Evolutionary conservation across 345 rosid genomes (phyloP).

Genomic region (Dovyalis caffra): DNA sequence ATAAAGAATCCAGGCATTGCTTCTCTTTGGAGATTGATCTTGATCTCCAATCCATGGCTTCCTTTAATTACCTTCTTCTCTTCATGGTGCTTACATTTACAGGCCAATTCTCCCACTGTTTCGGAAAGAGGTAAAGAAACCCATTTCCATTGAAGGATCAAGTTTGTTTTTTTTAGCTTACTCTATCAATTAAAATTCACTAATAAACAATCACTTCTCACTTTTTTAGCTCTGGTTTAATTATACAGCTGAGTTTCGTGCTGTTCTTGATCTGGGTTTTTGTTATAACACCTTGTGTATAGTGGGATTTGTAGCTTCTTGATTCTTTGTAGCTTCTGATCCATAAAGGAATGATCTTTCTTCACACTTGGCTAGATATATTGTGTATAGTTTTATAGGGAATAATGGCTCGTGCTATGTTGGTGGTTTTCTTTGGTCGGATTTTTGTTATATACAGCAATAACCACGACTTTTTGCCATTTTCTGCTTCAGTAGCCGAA

Average conservation of each 20-base stretch:
- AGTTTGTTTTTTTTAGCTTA: too few species aligned
- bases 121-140: constrained; percentile 37
- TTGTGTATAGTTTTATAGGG: neutral
- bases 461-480: constrained; percentile 3
- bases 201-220: too few species aligned
- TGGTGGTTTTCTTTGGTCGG: neutral
- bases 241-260: neutral
- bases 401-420: neutral
- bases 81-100: constrained; percentile 22
- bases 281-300: neutral
- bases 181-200: too few species aligned
- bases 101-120: constrained; percentile 16
- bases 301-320: too few species aligned
- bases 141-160: neutral
- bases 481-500: constrained; percentile 46
- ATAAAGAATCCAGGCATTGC: neutral
- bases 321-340: too few species aligned
- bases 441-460: too few species aligned
- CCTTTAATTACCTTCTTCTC: constrained; percentile 12
- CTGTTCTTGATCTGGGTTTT: constrained; percentile 16
- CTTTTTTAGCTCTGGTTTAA: neutral
- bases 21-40: neutral
- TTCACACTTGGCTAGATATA: neutral
- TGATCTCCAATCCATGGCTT: constrained; percentile 26
- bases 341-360: neutral